phyloP scores from a whole-genome alignment of 1,284 basidiomycete genomes.

The Heliocybe sulcata region DNA sequence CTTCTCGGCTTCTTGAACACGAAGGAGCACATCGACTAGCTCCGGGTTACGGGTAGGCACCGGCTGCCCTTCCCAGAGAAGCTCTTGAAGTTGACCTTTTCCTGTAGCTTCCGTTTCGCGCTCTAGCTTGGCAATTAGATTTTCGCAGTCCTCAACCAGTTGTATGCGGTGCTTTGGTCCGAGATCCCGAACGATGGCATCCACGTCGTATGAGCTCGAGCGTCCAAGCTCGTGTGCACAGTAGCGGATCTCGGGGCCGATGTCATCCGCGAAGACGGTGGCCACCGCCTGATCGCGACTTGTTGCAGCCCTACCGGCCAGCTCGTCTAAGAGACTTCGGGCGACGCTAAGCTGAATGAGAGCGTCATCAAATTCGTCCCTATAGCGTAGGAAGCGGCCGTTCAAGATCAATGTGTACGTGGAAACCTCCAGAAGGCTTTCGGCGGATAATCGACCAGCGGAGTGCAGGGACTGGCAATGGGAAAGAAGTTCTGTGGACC shows the following conservation, averaged over 20 bases:
- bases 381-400: constrained; percentile 66
- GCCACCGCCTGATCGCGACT: constrained; percentile 90
- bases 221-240: constrained; percentile 84
- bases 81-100: constrained; percentile 40
- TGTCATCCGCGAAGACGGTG: constrained; percentile 77
- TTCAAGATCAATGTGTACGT: constrained; percentile 69
- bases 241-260: constrained; percentile 88
- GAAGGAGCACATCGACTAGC: constrained; percentile 81
- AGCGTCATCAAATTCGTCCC: constrained; percentile 75
- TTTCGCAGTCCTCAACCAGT: constrained; percentile 61
- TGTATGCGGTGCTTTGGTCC: constrained; percentile 51
- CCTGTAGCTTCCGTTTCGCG: constrained; percentile 30
- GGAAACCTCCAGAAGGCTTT: constrained; percentile 52
- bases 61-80: constrained; percentile 78
- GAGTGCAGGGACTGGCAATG: constrained; percentile 63
- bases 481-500: constrained; percentile 73
- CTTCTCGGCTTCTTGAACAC: constrained; percentile 74
- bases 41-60: constrained; percentile 90
- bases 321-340: constrained; percentile 65
- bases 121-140: constrained; percentile 46
- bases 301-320: constrained; percentile 64
- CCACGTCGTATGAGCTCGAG: constrained; percentile 75
- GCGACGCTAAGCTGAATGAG: constrained; percentile 75
- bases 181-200: constrained; percentile 71
- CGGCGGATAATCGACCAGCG: constrained; percentile 44